phyloP scores from a whole-genome alignment of 768 basidiomycete species.

The Lentinula guzmanii region DNA sequence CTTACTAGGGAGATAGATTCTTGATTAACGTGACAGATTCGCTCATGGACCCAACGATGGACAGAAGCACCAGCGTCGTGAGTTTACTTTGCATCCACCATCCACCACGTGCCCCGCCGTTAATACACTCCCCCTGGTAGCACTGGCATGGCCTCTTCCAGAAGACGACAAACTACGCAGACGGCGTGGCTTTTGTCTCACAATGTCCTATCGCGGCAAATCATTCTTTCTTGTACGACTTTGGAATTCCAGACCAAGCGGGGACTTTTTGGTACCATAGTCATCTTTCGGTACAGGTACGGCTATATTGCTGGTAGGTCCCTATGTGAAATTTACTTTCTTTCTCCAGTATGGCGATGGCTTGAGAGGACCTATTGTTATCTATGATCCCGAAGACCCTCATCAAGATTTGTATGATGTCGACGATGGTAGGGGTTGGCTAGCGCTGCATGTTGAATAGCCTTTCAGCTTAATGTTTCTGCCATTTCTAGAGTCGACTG shows the following conservation, averaged over 20 bases:
- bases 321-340: constrained; percentile 16
- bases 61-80: constrained; percentile 45
- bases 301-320: constrained; percentile 10
- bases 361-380: constrained; percentile 29
- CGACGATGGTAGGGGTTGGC: constrained; percentile 22
- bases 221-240: constrained; percentile 28
- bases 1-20: constrained; percentile 33
- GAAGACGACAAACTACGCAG: constrained; percentile 20
- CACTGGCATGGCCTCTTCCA: constrained; percentile 7
- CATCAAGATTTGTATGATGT: constrained; percentile 12
- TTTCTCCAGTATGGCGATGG: constrained; percentile 32
- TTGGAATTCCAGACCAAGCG: constrained; percentile 24
- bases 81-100: background rate
- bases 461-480: constrained; percentile 1
- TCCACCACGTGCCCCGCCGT: background rate
- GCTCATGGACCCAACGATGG: constrained; percentile 43
- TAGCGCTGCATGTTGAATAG: too few species aligned
- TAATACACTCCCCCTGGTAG: background rate
- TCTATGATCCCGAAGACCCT: constrained; percentile 23
- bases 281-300: constrained; percentile 1
- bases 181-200: constrained; percentile 15
- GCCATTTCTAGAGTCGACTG: constrained; percentile 7
- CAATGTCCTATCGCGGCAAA: constrained; percentile 31
- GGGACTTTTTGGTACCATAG: constrained; percentile 15
- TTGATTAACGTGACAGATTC: constrained; percentile 40